Conservation (phyloP, 1,284 basidiomycete species). For the Pyrrhoderma noxium region DNA sequence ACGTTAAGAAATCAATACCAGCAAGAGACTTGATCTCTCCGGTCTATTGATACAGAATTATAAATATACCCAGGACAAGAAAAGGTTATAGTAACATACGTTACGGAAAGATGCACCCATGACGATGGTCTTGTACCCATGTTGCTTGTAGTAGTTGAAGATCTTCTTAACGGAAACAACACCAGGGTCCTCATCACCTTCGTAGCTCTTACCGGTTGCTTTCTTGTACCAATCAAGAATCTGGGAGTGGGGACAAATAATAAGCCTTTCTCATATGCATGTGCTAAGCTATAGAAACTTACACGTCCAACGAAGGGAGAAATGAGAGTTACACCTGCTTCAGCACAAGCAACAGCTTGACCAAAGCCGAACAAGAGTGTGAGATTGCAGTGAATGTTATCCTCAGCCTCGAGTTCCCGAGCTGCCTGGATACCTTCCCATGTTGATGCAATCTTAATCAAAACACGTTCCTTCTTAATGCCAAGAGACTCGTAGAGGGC, state of each 20-base stretch:
- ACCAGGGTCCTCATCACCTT: slow-evolving; percentile 92
- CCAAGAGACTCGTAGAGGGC: slow-evolving; percentile 89
- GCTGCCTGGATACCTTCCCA: slow-evolving; percentile 99
- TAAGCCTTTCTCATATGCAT: neutral
- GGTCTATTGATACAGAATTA: slow-evolving; percentile 36
- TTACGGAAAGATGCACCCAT: slow-evolving; percentile 99
- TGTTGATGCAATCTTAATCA: slow-evolving; percentile 99
- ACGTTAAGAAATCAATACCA: slow-evolving; percentile 92
- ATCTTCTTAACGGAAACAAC: slow-evolving; percentile 93
- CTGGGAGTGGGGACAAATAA: slow-evolving; percentile 33
- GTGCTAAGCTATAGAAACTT: slow-evolving; percentile 30
- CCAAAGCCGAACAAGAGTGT: slow-evolving; percentile 98
- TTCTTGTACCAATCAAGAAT: slow-evolving; percentile 98
- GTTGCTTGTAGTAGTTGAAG: slow-evolving; percentile 99
- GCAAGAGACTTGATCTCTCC: slow-evolving; percentile 95
- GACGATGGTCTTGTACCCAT: slow-evolving; percentile 98
- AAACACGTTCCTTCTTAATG: slow-evolving; percentile 85
- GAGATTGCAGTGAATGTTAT: slow-evolving; percentile 97
- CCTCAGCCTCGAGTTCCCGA: slow-evolving; percentile 87
- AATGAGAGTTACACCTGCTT: slow-evolving; percentile 96
- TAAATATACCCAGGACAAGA: slow-evolving; percentile 12
- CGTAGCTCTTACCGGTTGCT: slow-evolving; percentile 76
- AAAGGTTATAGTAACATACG: slow-evolving; percentile 36
- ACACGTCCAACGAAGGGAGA: slow-evolving; percentile 98
- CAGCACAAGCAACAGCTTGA: slow-evolving; percentile 97